A percentile compares a stretch with the other conserved stretches of the same genome.
Evolutionary conservation across 495 filamentous ascomycete species (phyloP).

Genomic region (Aspergillus indologenus): DNA sequence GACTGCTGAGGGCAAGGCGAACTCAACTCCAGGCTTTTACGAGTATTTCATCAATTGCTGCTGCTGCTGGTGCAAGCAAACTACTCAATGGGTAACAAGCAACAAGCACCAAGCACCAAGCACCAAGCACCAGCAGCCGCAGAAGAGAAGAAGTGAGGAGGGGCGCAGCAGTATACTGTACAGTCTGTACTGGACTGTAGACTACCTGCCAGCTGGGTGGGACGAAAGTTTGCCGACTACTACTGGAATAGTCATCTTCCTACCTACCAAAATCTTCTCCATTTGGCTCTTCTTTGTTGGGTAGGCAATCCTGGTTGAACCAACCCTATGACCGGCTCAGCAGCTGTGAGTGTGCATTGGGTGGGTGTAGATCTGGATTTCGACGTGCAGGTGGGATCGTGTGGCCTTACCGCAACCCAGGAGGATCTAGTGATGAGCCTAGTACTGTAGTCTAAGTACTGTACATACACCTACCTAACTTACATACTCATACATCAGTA

Average conservation of each 20-base stretch:
- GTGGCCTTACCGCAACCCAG: conserved; percentile 8
- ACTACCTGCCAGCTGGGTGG: conserved; percentile 15
- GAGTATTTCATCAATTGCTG: not conserved
- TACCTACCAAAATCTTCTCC: conserved; percentile 5
- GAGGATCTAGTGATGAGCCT: conserved; percentile 1
- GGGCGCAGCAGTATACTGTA: not conserved
- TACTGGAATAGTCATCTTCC: conserved; percentile 9
- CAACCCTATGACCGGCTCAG: conserved; percentile 8
- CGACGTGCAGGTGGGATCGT: conserved; percentile 7
- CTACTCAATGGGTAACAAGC: too few species aligned
- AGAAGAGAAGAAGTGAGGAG: not conserved
- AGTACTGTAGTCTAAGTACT: too few species aligned
- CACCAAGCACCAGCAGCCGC: not conserved
- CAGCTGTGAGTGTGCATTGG: not conserved
- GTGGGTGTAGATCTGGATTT: conserved; percentile 12
- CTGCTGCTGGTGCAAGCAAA: too few species aligned
- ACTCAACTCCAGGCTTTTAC: not conserved
- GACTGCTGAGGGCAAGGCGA: not conserved
- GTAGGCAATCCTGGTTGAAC: not conserved
- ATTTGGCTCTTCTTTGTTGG: conserved; percentile 4
- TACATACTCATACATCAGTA: too few species aligned
- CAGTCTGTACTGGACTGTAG: too few species aligned
- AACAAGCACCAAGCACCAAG: too few species aligned
- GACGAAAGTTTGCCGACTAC: conserved; percentile 23
- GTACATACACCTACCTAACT: too few species aligned